Conservation (phyloP, 768 basidiomycete genomes). For the Amyloporia xantha region DNA sequence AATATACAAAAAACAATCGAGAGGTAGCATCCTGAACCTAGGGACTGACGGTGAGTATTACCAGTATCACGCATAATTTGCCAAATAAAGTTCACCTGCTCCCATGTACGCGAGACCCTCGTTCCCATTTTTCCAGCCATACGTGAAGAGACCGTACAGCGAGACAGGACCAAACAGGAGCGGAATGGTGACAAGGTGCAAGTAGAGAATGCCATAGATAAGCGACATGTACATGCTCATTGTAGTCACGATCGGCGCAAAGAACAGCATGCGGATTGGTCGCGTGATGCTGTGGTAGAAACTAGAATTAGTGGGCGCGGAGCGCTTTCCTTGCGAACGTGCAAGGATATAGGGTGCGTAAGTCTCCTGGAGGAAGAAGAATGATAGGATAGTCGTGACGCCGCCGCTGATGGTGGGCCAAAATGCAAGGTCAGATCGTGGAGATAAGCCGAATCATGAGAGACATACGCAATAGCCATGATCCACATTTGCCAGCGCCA, state of each 20-base stretch:
- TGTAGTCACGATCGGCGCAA: slow-evolving; percentile 1
- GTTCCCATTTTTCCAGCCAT: slow-evolving; percentile 5
- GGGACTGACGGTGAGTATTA: background rate
- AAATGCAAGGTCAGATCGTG: background rate
- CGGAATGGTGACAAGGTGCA: slow-evolving; percentile 6
- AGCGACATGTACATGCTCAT: slow-evolving; percentile 7
- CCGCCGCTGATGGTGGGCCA: background rate
- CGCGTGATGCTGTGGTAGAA: slow-evolving; percentile 3
- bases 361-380: slow-evolving; percentile 6
- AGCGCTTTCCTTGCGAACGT: slow-evolving; percentile 2
- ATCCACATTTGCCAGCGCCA: slow-evolving; percentile 6
- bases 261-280: slow-evolving; percentile 5
- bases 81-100: background rate
- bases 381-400: slow-evolving; percentile 1
- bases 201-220: slow-evolving; percentile 7
- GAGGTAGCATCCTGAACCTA: slow-evolving; percentile 4
- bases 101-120: slow-evolving; percentile 6
- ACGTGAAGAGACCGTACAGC: slow-evolving; percentile 5
- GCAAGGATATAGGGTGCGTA: slow-evolving; percentile 5
- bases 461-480: slow-evolving; percentile 5
- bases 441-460: background rate
- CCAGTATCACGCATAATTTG: background rate
- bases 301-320: slow-evolving; percentile 1
- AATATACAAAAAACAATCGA: slow-evolving; percentile 2
- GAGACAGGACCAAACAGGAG: slow-evolving; percentile 6